Evolutionary conservation across 1,139 yeast genomes (phyloP).

Genomic region (Pneumocystis canis): DNA sequence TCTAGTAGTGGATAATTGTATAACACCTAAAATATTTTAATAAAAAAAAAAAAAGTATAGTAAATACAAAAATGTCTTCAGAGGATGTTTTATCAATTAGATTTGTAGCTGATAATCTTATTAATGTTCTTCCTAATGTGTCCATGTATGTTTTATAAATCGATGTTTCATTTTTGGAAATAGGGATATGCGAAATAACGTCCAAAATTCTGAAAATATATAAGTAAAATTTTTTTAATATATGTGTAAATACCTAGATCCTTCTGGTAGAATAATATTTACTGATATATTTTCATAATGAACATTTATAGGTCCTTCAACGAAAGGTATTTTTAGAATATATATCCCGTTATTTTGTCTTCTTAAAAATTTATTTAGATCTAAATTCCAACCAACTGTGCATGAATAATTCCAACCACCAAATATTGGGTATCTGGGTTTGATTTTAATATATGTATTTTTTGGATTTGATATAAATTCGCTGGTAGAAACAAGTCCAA

Average conservation of each 20-base stretch:
- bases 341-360: constrained; percentile 34
- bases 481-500: constrained; percentile 88
- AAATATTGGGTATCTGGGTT: constrained; percentile 82
- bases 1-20: neutral
- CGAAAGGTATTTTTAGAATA: constrained; percentile 51
- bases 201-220: constrained; percentile 1
- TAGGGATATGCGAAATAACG: constrained; percentile 31
- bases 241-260: constrained; percentile 42
- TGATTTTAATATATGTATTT: constrained; percentile 38
- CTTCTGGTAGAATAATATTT: constrained; percentile 73
- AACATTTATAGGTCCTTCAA: constrained; percentile 57
- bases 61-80: constrained; percentile 33
- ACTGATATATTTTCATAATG: constrained; percentile 50
- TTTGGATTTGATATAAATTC: constrained; percentile 28
- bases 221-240: neutral
- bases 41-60: neutral
- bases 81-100: constrained; percentile 55
- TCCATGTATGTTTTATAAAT: constrained; percentile 46
- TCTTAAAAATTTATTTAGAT: constrained; percentile 40
- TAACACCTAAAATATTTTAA: neutral
- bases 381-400: constrained; percentile 80
- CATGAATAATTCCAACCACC: constrained; percentile 96
- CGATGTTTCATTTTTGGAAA: constrained; percentile 29
- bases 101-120: constrained; percentile 47
- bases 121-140: constrained; percentile 66